Percentiles rank a stretch among this genome's conserved stretches.
Conservation (phyloP, 129 eudicot species). For the Saposhnikovia divaricata region DNA sequence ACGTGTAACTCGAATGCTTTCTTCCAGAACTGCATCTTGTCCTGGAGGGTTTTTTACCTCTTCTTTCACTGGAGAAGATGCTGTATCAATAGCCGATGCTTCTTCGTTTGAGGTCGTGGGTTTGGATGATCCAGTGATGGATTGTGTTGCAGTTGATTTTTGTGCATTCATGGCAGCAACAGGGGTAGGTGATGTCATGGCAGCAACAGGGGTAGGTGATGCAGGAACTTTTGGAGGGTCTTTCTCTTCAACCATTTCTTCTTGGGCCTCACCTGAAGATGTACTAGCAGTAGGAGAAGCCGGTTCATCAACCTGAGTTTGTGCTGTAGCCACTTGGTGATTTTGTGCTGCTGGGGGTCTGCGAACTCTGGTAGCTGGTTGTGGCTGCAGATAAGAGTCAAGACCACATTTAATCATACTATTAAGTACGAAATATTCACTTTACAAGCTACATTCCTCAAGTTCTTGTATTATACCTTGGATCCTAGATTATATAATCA, state of each 20-base stretch:
- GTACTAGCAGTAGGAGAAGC: constrained; percentile 45
- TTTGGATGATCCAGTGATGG: constrained; percentile 24
- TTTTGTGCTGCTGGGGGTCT: constrained; percentile 33
- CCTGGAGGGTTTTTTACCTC: constrained; percentile 26
- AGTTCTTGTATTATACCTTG: not conserved
- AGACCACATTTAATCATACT: not conserved
- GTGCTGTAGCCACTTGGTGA: constrained; percentile 17
- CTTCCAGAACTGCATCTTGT: constrained; percentile 51
- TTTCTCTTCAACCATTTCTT: constrained; percentile 27
- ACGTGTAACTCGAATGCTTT: constrained; percentile 45
- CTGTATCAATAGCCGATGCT: constrained; percentile 31
- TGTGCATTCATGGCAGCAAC: constrained; percentile 24
- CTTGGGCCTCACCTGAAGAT: constrained; percentile 37
- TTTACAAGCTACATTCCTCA: constrained; percentile 24
- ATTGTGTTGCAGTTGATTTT: constrained; percentile 32
- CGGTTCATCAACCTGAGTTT: constrained; percentile 31
- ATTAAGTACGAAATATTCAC: constrained; percentile 1
- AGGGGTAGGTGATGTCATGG: constrained; percentile 28
- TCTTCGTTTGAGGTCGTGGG: constrained; percentile 21
- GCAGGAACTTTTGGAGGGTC: constrained; percentile 25
- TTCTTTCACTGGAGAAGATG: constrained; percentile 20
- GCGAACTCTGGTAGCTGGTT: constrained; percentile 26
- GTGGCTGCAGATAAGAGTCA: constrained; percentile 34
- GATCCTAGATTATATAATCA: not conserved
- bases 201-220: constrained; percentile 26